These are phyloP conservation scores for Castanea sativa DNA, from an alignment of 306 rosid species.

Conservation along the genomic window DNA sequence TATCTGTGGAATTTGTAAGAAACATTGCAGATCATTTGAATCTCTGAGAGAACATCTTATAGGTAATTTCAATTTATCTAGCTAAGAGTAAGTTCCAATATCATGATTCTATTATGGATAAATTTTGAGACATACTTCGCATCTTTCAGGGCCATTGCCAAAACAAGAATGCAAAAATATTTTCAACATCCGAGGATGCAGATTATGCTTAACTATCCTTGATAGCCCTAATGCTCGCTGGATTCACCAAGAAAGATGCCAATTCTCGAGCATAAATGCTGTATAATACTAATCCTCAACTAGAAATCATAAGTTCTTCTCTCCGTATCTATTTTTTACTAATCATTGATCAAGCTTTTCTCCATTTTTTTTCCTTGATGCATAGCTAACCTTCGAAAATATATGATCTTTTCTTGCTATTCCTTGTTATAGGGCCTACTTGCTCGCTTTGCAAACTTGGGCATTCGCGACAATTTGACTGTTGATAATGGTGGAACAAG, in stretches of 20 bases:
- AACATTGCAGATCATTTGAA: constrained; percentile 93
- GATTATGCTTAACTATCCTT: constrained; percentile 74
- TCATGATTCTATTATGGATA: neutral
- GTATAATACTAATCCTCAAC: constrained; percentile 32
- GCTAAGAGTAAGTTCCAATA: neutral
- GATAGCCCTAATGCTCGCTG: constrained; percentile 71
- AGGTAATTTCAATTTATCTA: constrained; percentile 40
- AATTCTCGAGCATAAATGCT: constrained; percentile 42
- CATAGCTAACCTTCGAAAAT: neutral
- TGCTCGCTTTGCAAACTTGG: constrained; percentile 69
- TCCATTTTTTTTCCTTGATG: neutral
- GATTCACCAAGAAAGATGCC: constrained; percentile 83
- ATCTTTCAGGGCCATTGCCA: constrained; percentile 72
- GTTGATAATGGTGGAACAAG: constrained; percentile 44
- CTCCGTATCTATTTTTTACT: no score
- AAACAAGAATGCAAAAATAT: constrained; percentile 82
- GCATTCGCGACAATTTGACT: constrained; percentile 61
- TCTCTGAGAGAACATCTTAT: constrained; percentile 92
- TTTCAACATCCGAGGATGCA: constrained; percentile 79
- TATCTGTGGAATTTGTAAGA: constrained; percentile 75
- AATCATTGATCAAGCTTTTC: neutral
- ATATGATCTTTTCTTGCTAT: neutral
- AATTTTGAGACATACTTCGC: neutral
- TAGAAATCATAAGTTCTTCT: neutral
- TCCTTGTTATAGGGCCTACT: constrained; percentile 46